Conservation (phyloP, 2,329 filamentous ascomycete genomes). For the Aspergillus viridinutans region DNA sequence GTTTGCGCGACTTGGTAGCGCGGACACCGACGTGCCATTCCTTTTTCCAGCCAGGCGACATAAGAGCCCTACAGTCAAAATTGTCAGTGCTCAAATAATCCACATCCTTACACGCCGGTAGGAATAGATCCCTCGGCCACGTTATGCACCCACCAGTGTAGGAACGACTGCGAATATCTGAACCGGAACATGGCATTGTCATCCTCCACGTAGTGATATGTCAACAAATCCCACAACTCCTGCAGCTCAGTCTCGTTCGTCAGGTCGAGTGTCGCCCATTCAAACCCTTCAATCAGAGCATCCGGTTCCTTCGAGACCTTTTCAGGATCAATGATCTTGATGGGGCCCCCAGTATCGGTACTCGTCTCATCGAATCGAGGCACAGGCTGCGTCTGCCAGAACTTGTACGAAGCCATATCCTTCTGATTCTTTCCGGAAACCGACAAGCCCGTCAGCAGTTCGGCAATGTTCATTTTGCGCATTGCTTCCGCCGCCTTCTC, state of each 20-base stretch:
- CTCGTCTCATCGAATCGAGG: constrained; percentile 67
- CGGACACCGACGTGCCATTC: constrained; percentile 95
- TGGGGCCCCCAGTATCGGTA: constrained; percentile 67
- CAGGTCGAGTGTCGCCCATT: constrained; percentile 91
- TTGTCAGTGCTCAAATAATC: background rate
- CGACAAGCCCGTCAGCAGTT: constrained; percentile 54
- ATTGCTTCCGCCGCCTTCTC: constrained; percentile 53
- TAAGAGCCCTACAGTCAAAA: constrained; percentile 68
- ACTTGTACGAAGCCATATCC: constrained; percentile 96
- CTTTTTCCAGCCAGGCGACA: constrained; percentile 88
- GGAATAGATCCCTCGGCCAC: background rate
- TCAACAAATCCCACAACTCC: constrained; percentile 87
- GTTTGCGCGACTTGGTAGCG: constrained; percentile 73
- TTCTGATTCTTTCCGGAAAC: constrained; percentile 83
- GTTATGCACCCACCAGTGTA: constrained; percentile 65
- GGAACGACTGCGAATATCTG: constrained; percentile 84
- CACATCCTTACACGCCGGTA: background rate
- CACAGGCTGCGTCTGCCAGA: constrained; percentile 97
- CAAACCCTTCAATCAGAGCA: constrained; percentile 74
- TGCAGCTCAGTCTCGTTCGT: constrained; percentile 71
- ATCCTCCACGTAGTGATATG: constrained; percentile 95
- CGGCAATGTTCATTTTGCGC: constrained; percentile 44
- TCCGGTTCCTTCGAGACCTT: constrained; percentile 74
- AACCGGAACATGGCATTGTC: constrained; percentile 96
- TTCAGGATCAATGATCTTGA: constrained; percentile 73